Evolutionary conservation across 2,329 filamentous ascomycete genomes (phyloP).

Genomic region (Ophiocordyceps robertsii): DNA sequence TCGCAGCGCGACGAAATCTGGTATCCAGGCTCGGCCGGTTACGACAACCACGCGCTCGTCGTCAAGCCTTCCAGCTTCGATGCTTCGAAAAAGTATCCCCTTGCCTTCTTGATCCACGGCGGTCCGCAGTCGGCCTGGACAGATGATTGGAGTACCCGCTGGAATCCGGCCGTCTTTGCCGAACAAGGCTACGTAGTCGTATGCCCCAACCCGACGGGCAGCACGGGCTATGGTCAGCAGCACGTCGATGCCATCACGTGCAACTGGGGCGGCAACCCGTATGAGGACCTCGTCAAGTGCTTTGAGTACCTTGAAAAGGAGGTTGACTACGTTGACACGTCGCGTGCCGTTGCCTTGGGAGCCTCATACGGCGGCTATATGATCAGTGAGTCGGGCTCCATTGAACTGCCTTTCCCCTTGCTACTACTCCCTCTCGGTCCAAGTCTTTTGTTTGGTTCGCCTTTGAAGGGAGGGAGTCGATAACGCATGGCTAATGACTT

Average conservation of each 20-base stretch:
- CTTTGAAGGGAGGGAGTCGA: not conserved
- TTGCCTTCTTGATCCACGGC: conserved; percentile 71
- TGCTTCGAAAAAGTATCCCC: conserved; percentile 57
- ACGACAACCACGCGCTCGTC: conserved; percentile 55
- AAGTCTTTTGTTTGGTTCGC: not conserved
- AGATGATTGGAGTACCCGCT: conserved; percentile 67
- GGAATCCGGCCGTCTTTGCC: conserved; percentile 78
- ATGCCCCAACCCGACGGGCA: conserved; percentile 71
- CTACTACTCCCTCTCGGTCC: not conserved
- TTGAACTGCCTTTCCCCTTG: not conserved
- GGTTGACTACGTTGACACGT: conserved; percentile 54
- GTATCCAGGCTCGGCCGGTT: conserved; percentile 50
- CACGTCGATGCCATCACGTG: conserved; percentile 64
- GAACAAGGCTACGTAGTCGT: conserved; percentile 81
- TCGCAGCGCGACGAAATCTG: conserved; percentile 55
- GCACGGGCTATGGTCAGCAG: conserved; percentile 68
- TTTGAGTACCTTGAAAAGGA: conserved; percentile 61
- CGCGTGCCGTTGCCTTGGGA: conserved; percentile 57
- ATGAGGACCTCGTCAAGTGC: conserved; percentile 65
- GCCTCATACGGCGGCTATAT: conserved; percentile 66
- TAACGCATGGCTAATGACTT: conserved; percentile 12
- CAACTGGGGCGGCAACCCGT: conserved; percentile 78
- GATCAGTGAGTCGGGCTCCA: conserved; percentile 40
- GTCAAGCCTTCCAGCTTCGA: conserved; percentile 57
- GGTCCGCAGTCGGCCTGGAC: conserved; percentile 68